phyloP scores from a whole-genome alignment of 345 rosid genomes.

The Arabis hirsuta region DNA sequence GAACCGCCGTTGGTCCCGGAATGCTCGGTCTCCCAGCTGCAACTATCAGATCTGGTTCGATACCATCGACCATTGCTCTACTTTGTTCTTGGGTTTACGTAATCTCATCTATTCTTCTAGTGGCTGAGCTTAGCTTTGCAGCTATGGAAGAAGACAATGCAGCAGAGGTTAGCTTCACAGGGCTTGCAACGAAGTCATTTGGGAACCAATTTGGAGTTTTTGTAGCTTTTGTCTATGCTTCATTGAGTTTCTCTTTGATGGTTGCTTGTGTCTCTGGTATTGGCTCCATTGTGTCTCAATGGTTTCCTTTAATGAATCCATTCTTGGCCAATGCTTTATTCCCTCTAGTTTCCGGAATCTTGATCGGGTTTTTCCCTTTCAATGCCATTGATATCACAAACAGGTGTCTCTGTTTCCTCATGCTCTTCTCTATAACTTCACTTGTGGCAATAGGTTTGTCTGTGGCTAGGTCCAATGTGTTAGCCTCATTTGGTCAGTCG shows the following conservation, averaged over 20 bases:
- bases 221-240: conserved; percentile 78
- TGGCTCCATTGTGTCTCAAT: conserved; percentile 76
- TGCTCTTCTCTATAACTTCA: conserved; percentile 76
- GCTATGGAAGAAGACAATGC: conserved; percentile 87
- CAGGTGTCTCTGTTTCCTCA: conserved; percentile 65
- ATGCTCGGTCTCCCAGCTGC: conserved; percentile 89
- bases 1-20: conserved; percentile 95
- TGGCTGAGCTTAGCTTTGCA: conserved; percentile 85
- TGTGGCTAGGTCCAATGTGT: conserved; percentile 70
- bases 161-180: conserved; percentile 85
- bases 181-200: conserved; percentile 78
- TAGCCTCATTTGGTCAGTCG: conserved; percentile 60
- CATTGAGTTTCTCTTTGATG: conserved; percentile 79
- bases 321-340: conserved; percentile 65
- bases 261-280: conserved; percentile 93
- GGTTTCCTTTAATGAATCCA: conserved; percentile 73
- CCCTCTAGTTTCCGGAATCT: conserved; percentile 60
- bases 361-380: conserved; percentile 69
- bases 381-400: conserved; percentile 66
- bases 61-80: conserved; percentile 67
- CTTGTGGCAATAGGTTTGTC: conserved; percentile 71
- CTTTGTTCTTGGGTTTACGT: conserved; percentile 86
- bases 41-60: conserved; percentile 75
- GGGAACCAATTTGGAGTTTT: conserved; percentile 68
- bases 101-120: conserved; percentile 78